Evolutionary conservation across 2,329 filamentous ascomycete genomes (phyloP), one percentile per base, ranked within the genome.

Genomic region (Biscogniauxia mediterranea): DNA sequence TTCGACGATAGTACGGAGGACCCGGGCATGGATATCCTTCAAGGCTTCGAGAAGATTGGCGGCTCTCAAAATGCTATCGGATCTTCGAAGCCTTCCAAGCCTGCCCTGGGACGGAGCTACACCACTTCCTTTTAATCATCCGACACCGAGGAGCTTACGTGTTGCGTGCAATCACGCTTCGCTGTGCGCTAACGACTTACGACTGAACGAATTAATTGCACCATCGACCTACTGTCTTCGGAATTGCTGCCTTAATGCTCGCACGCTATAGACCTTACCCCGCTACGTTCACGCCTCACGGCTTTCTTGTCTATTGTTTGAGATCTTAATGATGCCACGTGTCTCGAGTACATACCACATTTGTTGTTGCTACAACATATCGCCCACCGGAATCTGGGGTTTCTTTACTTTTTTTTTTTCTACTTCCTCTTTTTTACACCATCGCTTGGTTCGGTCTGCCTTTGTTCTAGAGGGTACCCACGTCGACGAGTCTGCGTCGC

Each of bases 1-100:
- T 78, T 86, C 56, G 79, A 81, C 60, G 86, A 89, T 62, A 85
- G 87, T 50, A 78, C 79, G 2, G 80, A 85, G 61, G 86, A 88
- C 52, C 76, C 83, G 15, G 85, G 83, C 1, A 82, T 92, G 56
- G 90, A 93, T 69, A 88, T 93, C 66, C 82, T 90, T 53, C 87
- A 91, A 70, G 89, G 89, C 9, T 93, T 92, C 69, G 85, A 89
- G 72, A 90, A 88, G 77, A 92, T 93, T 71, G 89, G 89, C 54
- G 78, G 80, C 53, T 79, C 72, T 65, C 77, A 73, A 62, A 72
- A 68, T 50, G 63, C 70, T 38, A 69, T 69, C 60, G 65, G 67
- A 67, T 59, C 71, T 58, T 69, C 71, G 53, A 68, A 71, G 56
- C 54, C 64, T 17, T 71, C 70, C 26, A 79, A 78, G 66, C 75